Percentiles rank a stretch among this genome's conserved stretches.
phyloP scores from a whole-genome alignment of 805 yeast species.

The Nakazawaea anatomiae region DNA sequence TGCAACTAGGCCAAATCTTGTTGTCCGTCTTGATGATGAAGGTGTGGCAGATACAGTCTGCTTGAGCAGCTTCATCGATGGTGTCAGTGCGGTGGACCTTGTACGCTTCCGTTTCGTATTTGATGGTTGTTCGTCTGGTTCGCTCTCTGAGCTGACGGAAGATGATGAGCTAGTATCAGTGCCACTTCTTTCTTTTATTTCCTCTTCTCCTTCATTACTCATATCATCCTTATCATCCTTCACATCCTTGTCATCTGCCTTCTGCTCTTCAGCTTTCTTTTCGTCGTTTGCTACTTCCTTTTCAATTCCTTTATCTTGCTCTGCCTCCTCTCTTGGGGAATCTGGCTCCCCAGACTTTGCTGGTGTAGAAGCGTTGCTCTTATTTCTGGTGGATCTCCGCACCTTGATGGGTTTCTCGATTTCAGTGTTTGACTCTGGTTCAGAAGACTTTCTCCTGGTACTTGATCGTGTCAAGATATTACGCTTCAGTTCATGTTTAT shows the following conservation, averaged over 20 bases:
- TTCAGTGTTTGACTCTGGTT: not conserved
- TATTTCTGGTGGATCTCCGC: conserved; percentile 10
- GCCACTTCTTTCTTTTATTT: not conserved
- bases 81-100: conserved; percentile 6
- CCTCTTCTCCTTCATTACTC: not conserved
- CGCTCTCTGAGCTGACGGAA: not conserved
- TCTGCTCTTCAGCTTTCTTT: not conserved
- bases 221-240: not conserved
- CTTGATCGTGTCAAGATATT: conserved; percentile 7
- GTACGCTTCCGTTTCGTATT: conserved; percentile 1
- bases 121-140: not conserved
- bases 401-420: not conserved
- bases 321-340: not conserved
- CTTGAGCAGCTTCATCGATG: conserved; percentile 1
- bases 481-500: conserved; percentile 8
- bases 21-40: conserved; percentile 3
- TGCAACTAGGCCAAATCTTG: not conserved
- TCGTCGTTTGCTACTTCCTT: conserved; percentile 2
- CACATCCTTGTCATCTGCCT: conserved; percentile 4
- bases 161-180: not conserved
- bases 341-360: conserved; percentile 1
- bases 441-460: conserved; percentile 5
- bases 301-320: conserved; percentile 8
- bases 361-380: conserved; percentile 7
- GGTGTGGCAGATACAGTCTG: conserved; percentile 1